Conservation (phyloP, 2,329 filamentous ascomycete genomes). For the Plenodomus tracheiphilus region DNA sequence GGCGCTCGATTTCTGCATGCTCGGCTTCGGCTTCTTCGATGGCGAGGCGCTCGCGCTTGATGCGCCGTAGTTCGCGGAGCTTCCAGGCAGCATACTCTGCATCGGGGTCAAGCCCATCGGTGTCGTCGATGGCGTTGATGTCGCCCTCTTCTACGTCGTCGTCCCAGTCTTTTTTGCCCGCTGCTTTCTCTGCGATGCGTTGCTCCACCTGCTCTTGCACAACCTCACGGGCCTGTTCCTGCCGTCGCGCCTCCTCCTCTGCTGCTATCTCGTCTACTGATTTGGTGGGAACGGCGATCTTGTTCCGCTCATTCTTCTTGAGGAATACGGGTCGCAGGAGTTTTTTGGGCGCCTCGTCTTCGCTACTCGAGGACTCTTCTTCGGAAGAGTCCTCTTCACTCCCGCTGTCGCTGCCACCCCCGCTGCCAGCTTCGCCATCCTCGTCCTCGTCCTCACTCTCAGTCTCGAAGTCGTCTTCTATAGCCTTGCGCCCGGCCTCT, state of each 20-base stretch:
- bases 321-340: slow-evolving; percentile 69
- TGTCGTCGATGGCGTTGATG: slow-evolving; percentile 81
- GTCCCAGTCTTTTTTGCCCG: slow-evolving; percentile 86
- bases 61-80: slow-evolving; percentile 82
- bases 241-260: slow-evolving; percentile 61
- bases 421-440: slow-evolving; percentile 18
- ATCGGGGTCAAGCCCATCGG: slow-evolving; percentile 81
- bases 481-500: slow-evolving; percentile 34
- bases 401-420: slow-evolving; percentile 16
- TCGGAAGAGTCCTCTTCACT: slow-evolving; percentile 43
- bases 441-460: slow-evolving; percentile 48
- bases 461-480: slow-evolving; percentile 64
- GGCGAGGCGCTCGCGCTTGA: slow-evolving; percentile 82
- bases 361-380: slow-evolving; percentile 61
- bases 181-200: slow-evolving; percentile 73
- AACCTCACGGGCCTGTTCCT: slow-evolving; percentile 74
- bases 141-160: slow-evolving; percentile 66
- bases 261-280: slow-evolving; percentile 49
- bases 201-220: slow-evolving; percentile 88
- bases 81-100: slow-evolving; percentile 94
- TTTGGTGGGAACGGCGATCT: slow-evolving; percentile 30
- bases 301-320: slow-evolving; percentile 63
- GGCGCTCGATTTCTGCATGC: slow-evolving; percentile 83
- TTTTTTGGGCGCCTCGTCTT: slow-evolving; percentile 61
- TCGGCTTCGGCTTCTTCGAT: slow-evolving; percentile 86